Evolutionary conservation across 169 alveolate genomes (phyloP), one percentile per base, ranked within the genome.

Genomic region (Cryptosporidium tyzzeri): DNA sequence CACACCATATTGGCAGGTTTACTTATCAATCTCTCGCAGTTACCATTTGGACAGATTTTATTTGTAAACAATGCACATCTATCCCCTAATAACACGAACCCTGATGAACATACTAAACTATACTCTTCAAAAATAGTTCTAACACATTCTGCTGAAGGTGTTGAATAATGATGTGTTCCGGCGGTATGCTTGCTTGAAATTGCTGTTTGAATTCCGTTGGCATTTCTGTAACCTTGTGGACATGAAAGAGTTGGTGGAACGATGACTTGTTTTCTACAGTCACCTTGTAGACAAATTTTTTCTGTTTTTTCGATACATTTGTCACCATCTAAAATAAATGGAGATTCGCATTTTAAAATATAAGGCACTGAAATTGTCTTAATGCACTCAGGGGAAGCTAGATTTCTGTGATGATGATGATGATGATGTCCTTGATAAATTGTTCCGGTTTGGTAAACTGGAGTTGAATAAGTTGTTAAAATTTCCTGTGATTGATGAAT

Each of bases 121-220:
- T 80, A 80, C n/a, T 80, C 89, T 21, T 80, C 89, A 39, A 80
- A 80, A 45, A 65, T 80, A 48, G 80, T 80, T 48, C 65, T 80
- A 6, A 80, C 89, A 48, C 89, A 80, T 14, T 80, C 89, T n/a
- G 89, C 80, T 23, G 86, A 75, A 33, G 80, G 89, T 21, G 89
- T 39, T 53, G 86, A 73, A 37, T 33, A 31, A 39, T 73, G 45
- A 31, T 80, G 89, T n/a, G 51, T 23, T 48, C 68, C 67, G 3
- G 55, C 23, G 0, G 71, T n/a, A 67, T 80, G 89, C 37, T 80
- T 80, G n/a, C 45, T 62, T 9, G 89, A 41, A 62, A 80, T 80
- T 80, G 89, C 89, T 37, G 89, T 80, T 41, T 80, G 89, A 29
- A 80, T 80, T 14, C 89, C 89, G 62, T 80, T 55, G 4, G 89